Base-by-base conservation (phyloP, 805 yeast species). In the Starmerella floris region DNA sequence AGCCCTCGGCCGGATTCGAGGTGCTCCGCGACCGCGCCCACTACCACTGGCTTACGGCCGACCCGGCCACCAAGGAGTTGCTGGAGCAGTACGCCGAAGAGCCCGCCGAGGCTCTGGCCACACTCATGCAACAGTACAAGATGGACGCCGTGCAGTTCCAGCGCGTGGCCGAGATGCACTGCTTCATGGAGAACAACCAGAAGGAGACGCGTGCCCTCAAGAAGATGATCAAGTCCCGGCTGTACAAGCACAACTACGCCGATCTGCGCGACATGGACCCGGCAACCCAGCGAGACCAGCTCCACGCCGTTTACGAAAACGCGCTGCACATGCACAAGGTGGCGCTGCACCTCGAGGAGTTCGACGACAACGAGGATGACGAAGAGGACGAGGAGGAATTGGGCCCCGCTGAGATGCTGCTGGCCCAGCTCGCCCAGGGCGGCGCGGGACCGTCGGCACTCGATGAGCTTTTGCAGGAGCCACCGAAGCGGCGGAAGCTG, bases 1-100 rank as follows among this genome's bases (percentile, higher is more conserved):
- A 91, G 58, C 97, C 97, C 2, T 82, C 80, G 56, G 95, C 85
- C 57, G 74, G 76, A 28, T 88, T 91, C 62, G 98, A 91, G 56
- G 93, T 83, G 56, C 65, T 91, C 51, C 70, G 98, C 45, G 96
- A 91, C 57, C 66, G 88, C 26, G 71, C 77, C 49, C 97, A 91
- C 56, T 65, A 84, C 51, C 61, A 63, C 44, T 63, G 77, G 51
- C 58, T 79, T 26, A 58, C 61, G 5, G 10, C 30, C 53, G 59
- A 44, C 36, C 28, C 35, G 21, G 22, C 23, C 27, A 39, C 45
- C 3, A 46, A 46, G 1, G 61, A 27, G 32, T 26, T 42, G 28
- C 39, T 48, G 19, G 41, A 45, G 5, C 41, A 39, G 9, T 48
- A 42, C 22, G 42, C 16, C 15, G 42, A 37, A 5, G 39, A 42